Percentiles rank a stretch among this genome's conserved stretches.
These are phyloP conservation scores for Phialophora verrucosa DNA, from an alignment of 2,329 filamentous ascomycete species.

Conservation along the genomic window DNA sequence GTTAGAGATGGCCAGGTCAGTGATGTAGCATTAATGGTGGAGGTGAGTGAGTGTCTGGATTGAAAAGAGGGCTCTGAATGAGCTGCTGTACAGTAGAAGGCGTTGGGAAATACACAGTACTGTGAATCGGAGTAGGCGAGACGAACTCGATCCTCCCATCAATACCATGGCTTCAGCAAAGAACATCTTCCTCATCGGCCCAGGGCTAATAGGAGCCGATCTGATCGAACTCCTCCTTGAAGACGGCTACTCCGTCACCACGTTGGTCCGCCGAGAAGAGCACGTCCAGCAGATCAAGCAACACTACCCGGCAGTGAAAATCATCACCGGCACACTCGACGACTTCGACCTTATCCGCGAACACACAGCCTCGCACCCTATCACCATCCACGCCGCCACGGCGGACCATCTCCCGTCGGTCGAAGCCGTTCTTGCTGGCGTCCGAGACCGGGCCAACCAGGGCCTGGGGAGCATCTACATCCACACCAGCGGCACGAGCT, in stretches of 20 bases:
- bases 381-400: slow-evolving; percentile 56
- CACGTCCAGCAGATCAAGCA: slow-evolving; percentile 25
- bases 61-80: no score
- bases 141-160: not conserved
- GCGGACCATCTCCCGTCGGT: slow-evolving; percentile 55
- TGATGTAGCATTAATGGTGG: no score
- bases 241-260: slow-evolving; percentile 50
- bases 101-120: no score
- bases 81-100: no score
- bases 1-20: no score
- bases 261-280: slow-evolving; percentile 39
- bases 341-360: slow-evolving; percentile 49
- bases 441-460: slow-evolving; percentile 47
- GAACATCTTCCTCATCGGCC: slow-evolving; percentile 33
- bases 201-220: slow-evolving; percentile 48
- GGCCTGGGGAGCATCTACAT: slow-evolving; percentile 54
- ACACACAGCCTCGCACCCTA: slow-evolving; percentile 47
- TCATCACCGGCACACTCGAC: slow-evolving; percentile 50
- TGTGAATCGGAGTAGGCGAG: not conserved
- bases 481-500: slow-evolving; percentile 46
- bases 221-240: slow-evolving; percentile 55
- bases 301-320: slow-evolving; percentile 43
- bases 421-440: slow-evolving; percentile 52
- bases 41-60: no score
- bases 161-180: slow-evolving; percentile 16